Evolutionary conservation across 1,139 yeast species (phyloP).

Genomic region (Yamadazyma blattariae): DNA sequence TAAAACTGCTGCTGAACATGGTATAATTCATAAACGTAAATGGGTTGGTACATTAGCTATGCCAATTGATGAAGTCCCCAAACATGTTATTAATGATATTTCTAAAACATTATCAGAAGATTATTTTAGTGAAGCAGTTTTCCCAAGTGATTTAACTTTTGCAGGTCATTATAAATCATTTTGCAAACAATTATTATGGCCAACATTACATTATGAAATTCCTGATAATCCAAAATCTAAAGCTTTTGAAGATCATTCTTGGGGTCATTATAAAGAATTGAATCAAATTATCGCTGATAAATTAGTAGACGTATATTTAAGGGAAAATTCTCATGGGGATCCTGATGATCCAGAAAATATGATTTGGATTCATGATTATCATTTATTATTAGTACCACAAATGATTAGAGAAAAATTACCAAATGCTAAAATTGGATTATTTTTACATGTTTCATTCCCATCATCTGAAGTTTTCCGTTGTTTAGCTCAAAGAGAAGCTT

Average conservation of each 20-base stretch:
- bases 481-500: constrained; percentile 77
- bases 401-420: constrained; percentile 80
- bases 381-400: constrained; percentile 78
- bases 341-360: constrained; percentile 45
- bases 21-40: constrained; percentile 44
- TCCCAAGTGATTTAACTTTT: constrained; percentile 73
- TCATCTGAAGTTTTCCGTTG: constrained; percentile 95
- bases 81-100: constrained; percentile 49
- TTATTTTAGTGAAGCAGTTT: constrained; percentile 62
- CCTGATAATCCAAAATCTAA: constrained; percentile 94
- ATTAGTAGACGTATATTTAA: constrained; percentile 58
- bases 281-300: constrained; percentile 81
- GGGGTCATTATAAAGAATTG: constrained; percentile 76
- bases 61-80: constrained; percentile 81
- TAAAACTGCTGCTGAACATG: constrained; percentile 52
- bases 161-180: constrained; percentile 88
- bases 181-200: constrained; percentile 95
- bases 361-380: constrained; percentile 95
- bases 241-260: constrained; percentile 93
- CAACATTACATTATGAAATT: constrained; percentile 92
- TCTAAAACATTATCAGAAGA: constrained; percentile 41
- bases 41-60: constrained; percentile 94
- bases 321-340: constrained; percentile 46
- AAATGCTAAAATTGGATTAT: constrained; percentile 84
- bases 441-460: constrained; percentile 92